Base-by-base conservation (phyloP, 768 basidiomycete genomes). In the Hirschioporus abietinus region DNA sequence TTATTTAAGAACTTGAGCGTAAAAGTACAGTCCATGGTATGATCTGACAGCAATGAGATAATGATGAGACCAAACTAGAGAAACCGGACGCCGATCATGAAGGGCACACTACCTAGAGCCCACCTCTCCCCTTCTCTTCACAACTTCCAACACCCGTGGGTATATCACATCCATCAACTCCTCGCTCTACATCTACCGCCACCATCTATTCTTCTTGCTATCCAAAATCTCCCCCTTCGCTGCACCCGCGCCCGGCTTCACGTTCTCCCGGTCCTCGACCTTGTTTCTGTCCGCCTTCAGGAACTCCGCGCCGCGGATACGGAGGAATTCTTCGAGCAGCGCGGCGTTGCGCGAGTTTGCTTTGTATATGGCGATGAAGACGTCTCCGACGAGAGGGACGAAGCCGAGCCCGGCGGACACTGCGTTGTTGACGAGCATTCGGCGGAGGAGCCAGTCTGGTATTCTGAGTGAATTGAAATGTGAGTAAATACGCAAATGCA, bases 321-420 rank as follows among this genome's bases (percentile, higher is more conserved):
- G 83, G 42, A 97, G 77, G 76, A 85, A 95, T 75, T 95, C 93
- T 73, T 96, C 93, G 62, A 98, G 81, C 61, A 97, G 78, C 4
- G 85, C 84, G 17, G 93, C 95, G 72, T 98, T 97, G 68, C 96
- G 83, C 18, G 88, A 91, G 76, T 98, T 98, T n/a, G 94, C 87
- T 74, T 95, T 96, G 82, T 81, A 96, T 1, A 85, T 76, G 1
- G 91, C 93, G 36, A 95, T 77, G 1, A 88, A 72, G 30, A 97
- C 70, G 76, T 95, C 93, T 3, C 95, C 95, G 2, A 85, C 80
- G 58, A 90, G 64, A 0, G 94, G 94, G 3, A 96, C 73, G 60
- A 88, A 73, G 0, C 93, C 90, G 18, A 91, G 79, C 0, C 79
- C 80, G 6, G 86, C 86, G 10, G 90, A 88, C 24, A 95, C 76